These are phyloP conservation scores for Urostyla sp. DNA, from an alignment of 73 alveolate genomes.

Conservation along the genomic window DNA sequence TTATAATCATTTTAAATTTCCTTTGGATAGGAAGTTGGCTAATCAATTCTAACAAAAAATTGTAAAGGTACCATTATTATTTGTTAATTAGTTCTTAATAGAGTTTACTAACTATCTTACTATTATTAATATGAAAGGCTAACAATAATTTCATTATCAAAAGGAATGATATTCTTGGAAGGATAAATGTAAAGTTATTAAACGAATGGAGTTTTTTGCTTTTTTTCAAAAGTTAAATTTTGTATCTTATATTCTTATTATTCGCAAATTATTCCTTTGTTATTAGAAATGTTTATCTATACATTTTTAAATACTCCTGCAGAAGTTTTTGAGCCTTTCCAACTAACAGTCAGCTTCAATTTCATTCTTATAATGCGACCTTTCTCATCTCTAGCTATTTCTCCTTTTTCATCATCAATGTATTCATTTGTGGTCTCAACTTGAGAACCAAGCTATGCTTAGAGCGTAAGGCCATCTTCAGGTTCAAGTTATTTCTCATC, in stretches of 20 bases:
- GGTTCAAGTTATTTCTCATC: conserved; percentile 67
- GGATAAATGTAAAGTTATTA: conserved; percentile 53
- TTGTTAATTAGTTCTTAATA: conserved; percentile 43
- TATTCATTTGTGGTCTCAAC: conserved; percentile 60
- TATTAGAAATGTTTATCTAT: conserved; percentile 27
- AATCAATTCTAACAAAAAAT: conserved; percentile 48
- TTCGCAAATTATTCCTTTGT: conserved; percentile 36
- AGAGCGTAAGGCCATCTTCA: conserved; percentile 34
- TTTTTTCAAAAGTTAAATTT: conserved; percentile 17
- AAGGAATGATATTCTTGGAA: conserved; percentile 29
- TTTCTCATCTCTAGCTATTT: conserved; percentile 38
- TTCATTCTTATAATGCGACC: conserved; percentile 50
- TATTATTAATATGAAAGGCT: conserved; percentile 21
- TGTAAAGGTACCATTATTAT: conserved; percentile 53
- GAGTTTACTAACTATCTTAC: background rate
- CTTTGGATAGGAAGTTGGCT: conserved; percentile 36
- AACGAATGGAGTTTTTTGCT: conserved; percentile 33
- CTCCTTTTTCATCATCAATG: conserved; percentile 61
- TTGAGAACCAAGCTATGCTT: conserved; percentile 33
- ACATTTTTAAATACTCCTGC: conserved; percentile 47
- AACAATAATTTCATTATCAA: conserved; percentile 14
- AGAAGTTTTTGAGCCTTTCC: conserved; percentile 6
- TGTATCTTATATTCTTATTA: background rate
- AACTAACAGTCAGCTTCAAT: conserved; percentile 50
- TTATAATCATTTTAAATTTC: conserved; percentile 25